Base-by-base conservation (phyloP, 2,329 filamentous ascomycete species). In the Aureobasidium sp. region DNA sequence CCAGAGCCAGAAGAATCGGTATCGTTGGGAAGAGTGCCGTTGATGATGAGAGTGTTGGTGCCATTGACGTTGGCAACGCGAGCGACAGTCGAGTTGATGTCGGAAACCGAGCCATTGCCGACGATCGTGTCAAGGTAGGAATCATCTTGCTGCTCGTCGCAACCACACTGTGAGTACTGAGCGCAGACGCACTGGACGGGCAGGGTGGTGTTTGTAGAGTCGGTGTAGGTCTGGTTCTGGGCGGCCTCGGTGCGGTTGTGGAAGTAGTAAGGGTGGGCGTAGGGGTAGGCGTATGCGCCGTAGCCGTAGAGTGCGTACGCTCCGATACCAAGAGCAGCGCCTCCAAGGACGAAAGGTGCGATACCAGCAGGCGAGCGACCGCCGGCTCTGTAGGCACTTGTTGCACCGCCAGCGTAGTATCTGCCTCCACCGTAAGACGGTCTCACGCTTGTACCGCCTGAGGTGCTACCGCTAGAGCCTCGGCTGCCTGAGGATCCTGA, bases 371-470 rank as follows among this genome's bases (percentile, higher is more conserved):
- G 79, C 1, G 78, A 78, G 13, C 60, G 62, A 19, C 50, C n/a
- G 7, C 86, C 86, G 2, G 87, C 65, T 2, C 67, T 63, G 73
- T 88, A 93, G 1, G 89, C 87, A 0, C 70, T 69, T 2, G 75
- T 62, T 0, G 84, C 80, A 51, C 89, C 89, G 51, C 87, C 87
- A 38, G 81, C 81, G 68, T 90, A 91, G 71, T 80, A 88, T 55
- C 69, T 67, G 8, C 86, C 85, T 38, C 84, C 81, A 42, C 84
- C 86, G 67, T 81, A 90, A 0, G 68, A 63, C 3, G 83, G 84
- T 17, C 75, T 67, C 0, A 80, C 74, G 17, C 87, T 86, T 55
- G 79, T 81, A 61, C 87, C 86, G 7, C 77, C 73, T 4, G 73
- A 77, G 3, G 85, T 85, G 9, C 67, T 38, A 31, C 75, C 59